These are phyloP conservation scores for Aspergillus haitiensis DNA, from an alignment of 495 filamentous ascomycete species.

Conservation along the genomic window DNA sequence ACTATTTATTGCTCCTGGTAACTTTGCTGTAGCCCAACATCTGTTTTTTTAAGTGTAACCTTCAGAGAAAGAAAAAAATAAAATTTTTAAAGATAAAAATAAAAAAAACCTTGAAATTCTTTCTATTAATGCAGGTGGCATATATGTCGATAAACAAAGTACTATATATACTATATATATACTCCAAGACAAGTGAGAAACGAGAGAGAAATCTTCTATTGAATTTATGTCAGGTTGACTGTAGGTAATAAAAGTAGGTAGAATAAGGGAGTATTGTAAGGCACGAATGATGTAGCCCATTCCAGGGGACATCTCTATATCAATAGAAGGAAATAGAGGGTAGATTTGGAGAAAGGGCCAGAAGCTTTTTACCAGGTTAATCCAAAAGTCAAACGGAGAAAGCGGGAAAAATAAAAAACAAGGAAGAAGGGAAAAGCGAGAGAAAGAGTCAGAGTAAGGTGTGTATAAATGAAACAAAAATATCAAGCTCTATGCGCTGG, in stretches of 20 bases:
- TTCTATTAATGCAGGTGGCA: no score
- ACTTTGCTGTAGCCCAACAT: no score
- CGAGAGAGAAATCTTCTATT: slow-evolving; percentile 4
- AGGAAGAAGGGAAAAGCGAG: slow-evolving; percentile 16
- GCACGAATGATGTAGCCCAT: slow-evolving; percentile 13
- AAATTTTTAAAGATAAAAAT: no score
- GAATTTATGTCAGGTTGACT: slow-evolving; percentile 7
- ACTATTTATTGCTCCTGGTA: neutral
- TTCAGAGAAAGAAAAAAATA: no score
- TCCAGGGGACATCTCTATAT: slow-evolving; percentile 17
- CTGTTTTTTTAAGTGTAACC: no score
- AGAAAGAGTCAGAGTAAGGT: slow-evolving; percentile 16
- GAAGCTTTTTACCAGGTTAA: slow-evolving; percentile 25
- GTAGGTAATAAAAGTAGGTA: slow-evolving; percentile 5
- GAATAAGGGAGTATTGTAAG: slow-evolving; percentile 1
- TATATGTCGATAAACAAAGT: no score
- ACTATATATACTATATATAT: neutral
- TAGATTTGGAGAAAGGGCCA: slow-evolving; percentile 14
- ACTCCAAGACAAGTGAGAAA: neutral
- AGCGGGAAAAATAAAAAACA: no score
- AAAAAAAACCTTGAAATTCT: no score
- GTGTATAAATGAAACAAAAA: slow-evolving; percentile 8
- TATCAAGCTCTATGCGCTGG: slow-evolving; percentile 34
- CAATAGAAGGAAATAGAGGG: slow-evolving; percentile 16
- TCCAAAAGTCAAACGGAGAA: slow-evolving; percentile 22